Conservation (phyloP, 345 rosid genomes). For the Sonneratia alba region DNA sequence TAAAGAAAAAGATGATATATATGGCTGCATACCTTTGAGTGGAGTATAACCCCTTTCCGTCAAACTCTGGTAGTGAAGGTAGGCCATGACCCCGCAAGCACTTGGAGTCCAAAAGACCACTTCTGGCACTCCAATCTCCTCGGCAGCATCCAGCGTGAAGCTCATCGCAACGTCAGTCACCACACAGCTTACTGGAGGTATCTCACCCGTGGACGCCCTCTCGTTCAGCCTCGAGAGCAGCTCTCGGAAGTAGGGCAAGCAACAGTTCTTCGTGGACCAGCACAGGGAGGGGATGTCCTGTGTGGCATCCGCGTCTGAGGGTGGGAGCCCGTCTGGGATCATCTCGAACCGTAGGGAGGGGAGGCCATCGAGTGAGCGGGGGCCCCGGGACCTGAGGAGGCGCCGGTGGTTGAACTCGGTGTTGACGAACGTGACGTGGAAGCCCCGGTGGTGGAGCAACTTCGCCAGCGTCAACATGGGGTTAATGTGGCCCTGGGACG, state of each 20-base stretch:
- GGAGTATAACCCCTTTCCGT: slow-evolving; percentile 24
- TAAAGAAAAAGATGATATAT: too few relatives aligned
- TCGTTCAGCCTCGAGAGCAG: slow-evolving; percentile 19
- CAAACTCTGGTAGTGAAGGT: slow-evolving; percentile 17
- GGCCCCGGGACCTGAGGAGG: slow-evolving; percentile 26
- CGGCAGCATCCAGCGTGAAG: slow-evolving; percentile 28
- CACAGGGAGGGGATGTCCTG: slow-evolving; percentile 15
- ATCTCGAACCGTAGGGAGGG: slow-evolving; percentile 21
- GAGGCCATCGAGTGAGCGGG: slow-evolving; percentile 29
- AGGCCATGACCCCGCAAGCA: slow-evolving; percentile 25
- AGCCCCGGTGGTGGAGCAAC: slow-evolving; percentile 6
- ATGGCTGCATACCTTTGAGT: slow-evolving; percentile 25
- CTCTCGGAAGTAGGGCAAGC: slow-evolving; percentile 24
- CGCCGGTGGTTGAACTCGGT: slow-evolving; percentile 35
- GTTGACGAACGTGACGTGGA: slow-evolving; percentile 3
- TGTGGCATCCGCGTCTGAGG: not conserved
- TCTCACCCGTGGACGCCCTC: not conserved
- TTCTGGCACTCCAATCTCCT: slow-evolving; percentile 25
- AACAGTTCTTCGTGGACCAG: slow-evolving; percentile 13
- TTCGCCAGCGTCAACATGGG: slow-evolving; percentile 41
- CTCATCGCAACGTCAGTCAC: slow-evolving; percentile 31
- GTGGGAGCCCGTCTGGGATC: slow-evolving; percentile 2
- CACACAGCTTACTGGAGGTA: slow-evolving; percentile 31
- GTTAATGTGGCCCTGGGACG: slow-evolving; percentile 74
- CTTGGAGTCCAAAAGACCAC: slow-evolving; percentile 34